phyloP scores from a whole-genome alignment of 83 land plant genomes.

The Picea engelmannii region DNA sequence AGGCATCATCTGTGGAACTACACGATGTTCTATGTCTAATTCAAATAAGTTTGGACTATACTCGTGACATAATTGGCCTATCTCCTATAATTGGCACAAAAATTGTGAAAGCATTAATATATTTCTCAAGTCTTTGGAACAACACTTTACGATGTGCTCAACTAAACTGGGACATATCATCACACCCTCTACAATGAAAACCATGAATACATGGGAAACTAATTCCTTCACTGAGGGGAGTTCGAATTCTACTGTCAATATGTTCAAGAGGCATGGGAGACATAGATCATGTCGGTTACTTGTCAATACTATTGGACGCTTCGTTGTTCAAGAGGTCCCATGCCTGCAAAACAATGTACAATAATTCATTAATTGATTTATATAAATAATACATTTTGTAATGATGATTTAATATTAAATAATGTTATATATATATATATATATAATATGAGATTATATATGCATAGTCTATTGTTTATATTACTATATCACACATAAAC shows the following conservation, averaged over 20 bases:
- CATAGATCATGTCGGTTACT: constrained; percentile 57
- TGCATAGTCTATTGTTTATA: too few relatives aligned
- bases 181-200: constrained; percentile 59
- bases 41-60: constrained; percentile 40
- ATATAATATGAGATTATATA: too few relatives aligned
- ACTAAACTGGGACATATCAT: constrained; percentile 27
- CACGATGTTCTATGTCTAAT: constrained; percentile 43
- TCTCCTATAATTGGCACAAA: constrained; percentile 68
- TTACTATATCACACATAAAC: too few relatives aligned
- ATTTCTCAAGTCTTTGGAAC: constrained; percentile 66
- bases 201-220: constrained; percentile 41
- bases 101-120: constrained; percentile 69
- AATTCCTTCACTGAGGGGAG: constrained; percentile 57
- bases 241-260: constrained; percentile 36
- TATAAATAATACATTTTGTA: too few relatives aligned
- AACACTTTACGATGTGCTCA: constrained; percentile 32
- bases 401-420: too few relatives aligned
- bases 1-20: constrained; percentile 49
- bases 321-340: constrained; percentile 21
- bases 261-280: constrained; percentile 52
- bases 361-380: too few relatives aligned
- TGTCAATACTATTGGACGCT: constrained; percentile 77
- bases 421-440: too few relatives aligned
- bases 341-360: too few relatives aligned
- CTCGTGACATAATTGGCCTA: constrained; percentile 7